Conservation (phyloP, 1,284 basidiomycete species). For the Microbotryum saponariae region DNA sequence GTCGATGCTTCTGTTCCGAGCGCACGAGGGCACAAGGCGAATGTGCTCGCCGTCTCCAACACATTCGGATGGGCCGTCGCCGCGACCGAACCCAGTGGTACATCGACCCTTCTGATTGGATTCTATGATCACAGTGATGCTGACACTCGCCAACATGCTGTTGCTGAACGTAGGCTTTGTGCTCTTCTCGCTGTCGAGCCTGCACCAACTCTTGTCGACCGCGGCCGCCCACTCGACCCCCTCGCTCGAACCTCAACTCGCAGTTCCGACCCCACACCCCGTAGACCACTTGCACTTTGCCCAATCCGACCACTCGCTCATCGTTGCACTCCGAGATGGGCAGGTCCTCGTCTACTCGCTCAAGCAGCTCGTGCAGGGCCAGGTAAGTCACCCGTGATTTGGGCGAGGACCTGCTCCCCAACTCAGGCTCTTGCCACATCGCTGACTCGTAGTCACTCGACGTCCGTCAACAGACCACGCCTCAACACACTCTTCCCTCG, state of each 20-base stretch:
- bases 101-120: no score
- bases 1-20: background rate
- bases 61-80: slow-evolving; percentile 26
- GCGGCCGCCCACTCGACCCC: slow-evolving; percentile 26
- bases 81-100: slow-evolving; percentile 13
- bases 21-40: slow-evolving; percentile 9
- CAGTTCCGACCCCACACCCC: slow-evolving; percentile 9
- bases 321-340: slow-evolving; percentile 25
- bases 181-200: slow-evolving; percentile 19
- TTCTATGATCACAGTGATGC: no score
- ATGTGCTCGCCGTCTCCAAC: slow-evolving; percentile 27
- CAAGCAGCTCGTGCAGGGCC: slow-evolving; percentile 23
- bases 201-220: slow-evolving; percentile 16
- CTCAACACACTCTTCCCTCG: background rate
- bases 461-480: background rate
- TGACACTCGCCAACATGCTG: background rate
- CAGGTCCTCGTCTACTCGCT: slow-evolving; percentile 25
- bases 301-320: slow-evolving; percentile 24
- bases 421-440: background rate
- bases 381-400: slow-evolving; percentile 9
- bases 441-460: background rate
- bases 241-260: background rate
- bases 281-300: slow-evolving; percentile 32
- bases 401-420: background rate
- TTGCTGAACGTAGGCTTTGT: slow-evolving; percentile 25